phyloP scores from a whole-genome alignment of 192 early-diverging fungal genomes.

The Coemansia sp. region DNA sequence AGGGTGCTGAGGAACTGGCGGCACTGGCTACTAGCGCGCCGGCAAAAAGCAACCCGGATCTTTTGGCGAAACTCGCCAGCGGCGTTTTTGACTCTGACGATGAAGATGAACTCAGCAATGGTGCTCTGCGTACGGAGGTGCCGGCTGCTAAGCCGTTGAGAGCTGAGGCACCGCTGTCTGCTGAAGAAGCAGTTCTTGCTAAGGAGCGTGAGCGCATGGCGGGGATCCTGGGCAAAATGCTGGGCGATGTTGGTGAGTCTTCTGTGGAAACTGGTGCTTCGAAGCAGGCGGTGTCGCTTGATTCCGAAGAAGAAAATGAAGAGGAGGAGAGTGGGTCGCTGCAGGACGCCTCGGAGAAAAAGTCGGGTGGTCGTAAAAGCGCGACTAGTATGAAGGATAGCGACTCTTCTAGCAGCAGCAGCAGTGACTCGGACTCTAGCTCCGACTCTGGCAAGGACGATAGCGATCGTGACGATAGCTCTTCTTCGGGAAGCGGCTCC shows the following conservation, averaged over 20 bases:
- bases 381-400: background rate
- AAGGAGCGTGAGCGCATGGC: slow-evolving; percentile 45
- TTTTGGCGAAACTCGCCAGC: slow-evolving; percentile 46
- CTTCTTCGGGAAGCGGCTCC: background rate
- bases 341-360: slow-evolving; percentile 13
- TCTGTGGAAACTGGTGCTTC: background rate
- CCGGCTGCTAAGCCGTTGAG: background rate
- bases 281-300: slow-evolving; percentile 8
- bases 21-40: slow-evolving; percentile 19
- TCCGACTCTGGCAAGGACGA: slow-evolving; percentile 5
- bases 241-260: background rate
- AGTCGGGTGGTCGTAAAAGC: slow-evolving; percentile 1
- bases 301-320: slow-evolving; percentile 1
- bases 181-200: slow-evolving; percentile 22
- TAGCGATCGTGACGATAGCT: slow-evolving; percentile 1
- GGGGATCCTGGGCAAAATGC: slow-evolving; percentile 23
- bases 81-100: slow-evolving; percentile 39
- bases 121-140: background rate
- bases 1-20: slow-evolving; percentile 40
- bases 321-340: background rate
- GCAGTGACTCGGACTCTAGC: slow-evolving; percentile 7
- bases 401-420: slow-evolving; percentile 1
- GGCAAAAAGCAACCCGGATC: slow-evolving; percentile 19
- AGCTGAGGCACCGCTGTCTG: background rate
- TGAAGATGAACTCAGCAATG: slow-evolving; percentile 13